Evolutionary conservation across 78 protist genomes (phyloP), one percentile per base, ranked within the genome.

Genomic region (Cavenderia fasciculata): DNA sequence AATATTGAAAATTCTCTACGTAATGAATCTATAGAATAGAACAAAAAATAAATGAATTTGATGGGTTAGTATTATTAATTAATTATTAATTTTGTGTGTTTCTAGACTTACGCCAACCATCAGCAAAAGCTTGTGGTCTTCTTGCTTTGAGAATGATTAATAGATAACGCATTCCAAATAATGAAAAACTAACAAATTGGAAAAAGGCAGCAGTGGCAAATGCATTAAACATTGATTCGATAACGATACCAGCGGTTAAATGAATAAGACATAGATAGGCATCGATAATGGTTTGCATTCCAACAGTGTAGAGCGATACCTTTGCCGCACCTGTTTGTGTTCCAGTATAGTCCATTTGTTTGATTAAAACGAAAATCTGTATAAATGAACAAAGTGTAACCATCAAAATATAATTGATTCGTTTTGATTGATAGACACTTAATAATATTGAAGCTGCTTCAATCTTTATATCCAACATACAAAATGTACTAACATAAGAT

Each of bases 181-280:
- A 59, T 52, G 94, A 59, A 57, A 95, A 95, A 8, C 84, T 59
- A 21, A 85, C 41, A 61, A 95, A 85, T 62, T 95, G 79, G 85
- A 94, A 86, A 65, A 95, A 95, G 23, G 96, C 92, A 18, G 86
- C 91, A 0, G 92, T 84, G 14, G 96, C 89, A 29, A 95, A 95
- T n/a, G 94, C 95, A 43, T 92, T 85, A 87, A 95, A 94, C 47
- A 92, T 21, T 1, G 51, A 49, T 44, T 90, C 94, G 12, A 78
- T 62, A 16, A 92, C 19, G 2, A 95, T 46, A 33, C 90, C 95
- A 21, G 88, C 78, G 4, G 94, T 69, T 29, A 94, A 51, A 85
- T 95, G 97, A 18, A 95, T n/a, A 23, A 94, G 69, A 59, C 87
- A 92, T 2, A 92, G 63, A 47, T 95, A 95, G n/a, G 95, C 79